Conservation (phyloP, 164 flowering plant genomes). For the Magnolia changhungtana region DNA sequence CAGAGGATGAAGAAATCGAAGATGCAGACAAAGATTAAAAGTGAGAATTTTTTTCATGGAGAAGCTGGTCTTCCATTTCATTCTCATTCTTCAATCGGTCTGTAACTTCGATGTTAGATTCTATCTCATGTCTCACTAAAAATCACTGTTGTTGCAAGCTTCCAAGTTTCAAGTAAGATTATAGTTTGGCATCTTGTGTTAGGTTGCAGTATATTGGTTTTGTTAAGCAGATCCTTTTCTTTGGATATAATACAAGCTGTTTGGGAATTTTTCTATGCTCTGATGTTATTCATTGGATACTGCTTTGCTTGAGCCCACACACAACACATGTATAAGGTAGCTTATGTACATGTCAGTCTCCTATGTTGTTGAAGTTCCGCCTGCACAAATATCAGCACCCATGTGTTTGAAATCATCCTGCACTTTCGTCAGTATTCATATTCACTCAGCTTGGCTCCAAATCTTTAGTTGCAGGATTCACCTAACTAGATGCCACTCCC, state of each 20-base stretch:
- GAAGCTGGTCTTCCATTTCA: background rate
- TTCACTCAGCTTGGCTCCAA: too few species aligned
- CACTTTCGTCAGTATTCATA: background rate
- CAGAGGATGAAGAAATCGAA: slow-evolving; percentile 79
- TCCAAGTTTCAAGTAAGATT: background rate
- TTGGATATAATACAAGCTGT: background rate
- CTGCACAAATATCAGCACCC: too few species aligned
- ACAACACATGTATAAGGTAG: too few species aligned
- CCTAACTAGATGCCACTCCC: too few species aligned
- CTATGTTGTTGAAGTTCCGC: too few species aligned
- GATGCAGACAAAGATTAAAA: slow-evolving; percentile 53
- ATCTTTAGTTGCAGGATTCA: too few species aligned
- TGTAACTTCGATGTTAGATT: background rate
- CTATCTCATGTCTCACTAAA: background rate
- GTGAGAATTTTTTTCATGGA: background rate
- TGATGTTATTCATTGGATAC: background rate
- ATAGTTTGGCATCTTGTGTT: background rate
- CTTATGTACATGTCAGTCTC: too few species aligned
- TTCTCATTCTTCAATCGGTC: background rate
- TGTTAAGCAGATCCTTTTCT: background rate
- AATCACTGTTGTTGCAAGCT: background rate
- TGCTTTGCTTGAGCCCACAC: background rate
- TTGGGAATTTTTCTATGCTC: background rate
- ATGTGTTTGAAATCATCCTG: background rate
- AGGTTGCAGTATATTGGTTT: background rate